phyloP scores from a whole-genome alignment of 257 asterid species.

The Prunella vulgaris region DNA sequence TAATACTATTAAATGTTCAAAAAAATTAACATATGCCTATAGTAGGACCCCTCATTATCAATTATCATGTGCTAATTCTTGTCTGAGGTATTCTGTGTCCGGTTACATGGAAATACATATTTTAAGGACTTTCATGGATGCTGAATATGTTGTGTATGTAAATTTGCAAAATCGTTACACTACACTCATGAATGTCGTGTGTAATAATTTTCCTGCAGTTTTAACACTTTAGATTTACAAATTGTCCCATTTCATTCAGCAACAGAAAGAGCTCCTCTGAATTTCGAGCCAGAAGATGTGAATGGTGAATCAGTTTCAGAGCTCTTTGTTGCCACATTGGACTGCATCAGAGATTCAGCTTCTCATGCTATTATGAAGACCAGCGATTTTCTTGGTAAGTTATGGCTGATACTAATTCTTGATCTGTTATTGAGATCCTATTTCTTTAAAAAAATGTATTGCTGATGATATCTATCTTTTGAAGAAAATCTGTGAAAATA shows the following conservation, averaged over 20 bases:
- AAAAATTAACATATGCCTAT: not conserved
- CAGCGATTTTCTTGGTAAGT: slow-evolving; percentile 71
- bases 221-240: slow-evolving; percentile 16
- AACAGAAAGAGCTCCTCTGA: slow-evolving; percentile 32
- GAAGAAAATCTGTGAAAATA: not conserved
- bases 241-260: slow-evolving; percentile 43
- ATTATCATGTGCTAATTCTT: not conserved
- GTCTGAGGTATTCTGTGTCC: not conserved
- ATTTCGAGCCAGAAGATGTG: slow-evolving; percentile 41
- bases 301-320: slow-evolving; percentile 74
- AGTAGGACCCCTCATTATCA: not conserved
- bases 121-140: not conserved
- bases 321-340: slow-evolving; percentile 90
- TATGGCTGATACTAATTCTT: not conserved
- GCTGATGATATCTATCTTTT: not conserved
- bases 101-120: slow-evolving; percentile 1
- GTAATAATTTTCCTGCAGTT: slow-evolving; percentile 1
- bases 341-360: slow-evolving; percentile 78
- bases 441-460: not conserved
- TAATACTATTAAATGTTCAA: not conserved
- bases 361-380: slow-evolving; percentile 59
- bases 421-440: slow-evolving; percentile 3
- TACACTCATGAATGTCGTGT: not conserved
- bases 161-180: not conserved
- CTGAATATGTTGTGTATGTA: not conserved